Conservation (phyloP, 305 asterid genomes). For the Fraxinus ornus region DNA sequence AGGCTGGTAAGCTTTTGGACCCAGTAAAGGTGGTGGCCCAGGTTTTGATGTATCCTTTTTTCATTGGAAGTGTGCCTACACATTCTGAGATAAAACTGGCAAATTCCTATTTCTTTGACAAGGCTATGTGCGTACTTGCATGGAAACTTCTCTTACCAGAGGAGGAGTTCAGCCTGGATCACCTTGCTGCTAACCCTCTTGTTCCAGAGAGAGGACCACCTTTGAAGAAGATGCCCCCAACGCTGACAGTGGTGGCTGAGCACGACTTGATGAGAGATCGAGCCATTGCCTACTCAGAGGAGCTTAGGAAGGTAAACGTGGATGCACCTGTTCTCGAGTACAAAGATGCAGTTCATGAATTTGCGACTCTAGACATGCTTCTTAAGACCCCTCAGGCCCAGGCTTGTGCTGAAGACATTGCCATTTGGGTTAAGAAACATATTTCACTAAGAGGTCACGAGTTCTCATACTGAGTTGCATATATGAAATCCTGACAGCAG, state of each 20-base stretch:
- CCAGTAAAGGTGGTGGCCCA: slow-evolving; percentile 95
- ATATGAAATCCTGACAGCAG: not conserved
- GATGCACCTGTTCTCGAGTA: slow-evolving; percentile 83
- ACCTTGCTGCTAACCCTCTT: slow-evolving; percentile 82
- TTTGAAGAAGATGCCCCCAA: slow-evolving; percentile 81
- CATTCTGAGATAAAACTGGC: slow-evolving; percentile 78
- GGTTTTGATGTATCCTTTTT: slow-evolving; percentile 89
- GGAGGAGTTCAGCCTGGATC: slow-evolving; percentile 68
- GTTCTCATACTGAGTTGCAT: slow-evolving; percentile 65
- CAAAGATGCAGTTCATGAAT: slow-evolving; percentile 83
- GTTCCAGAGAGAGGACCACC: slow-evolving; percentile 59
- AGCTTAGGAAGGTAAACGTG: slow-evolving; percentile 76
- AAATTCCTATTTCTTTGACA: slow-evolving; percentile 89
- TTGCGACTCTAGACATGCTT: slow-evolving; percentile 85
- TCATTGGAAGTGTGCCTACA: slow-evolving; percentile 83
- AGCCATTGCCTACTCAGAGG: slow-evolving; percentile 87
- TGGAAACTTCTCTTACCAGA: slow-evolving; percentile 82
- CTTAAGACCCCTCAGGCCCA: slow-evolving; percentile 88
- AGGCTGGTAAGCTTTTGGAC: slow-evolving; percentile 69
- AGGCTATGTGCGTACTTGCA: slow-evolving; percentile 74
- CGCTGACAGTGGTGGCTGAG: slow-evolving; percentile 79
- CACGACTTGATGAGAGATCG: slow-evolving; percentile 95
- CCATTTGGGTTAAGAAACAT: slow-evolving; percentile 87
- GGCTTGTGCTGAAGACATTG: slow-evolving; percentile 80
- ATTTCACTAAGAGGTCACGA: slow-evolving; percentile 85